phyloP scores from a whole-genome alignment of 2,329 filamentous ascomycete genomes.

The Verticillium klebahnii region DNA sequence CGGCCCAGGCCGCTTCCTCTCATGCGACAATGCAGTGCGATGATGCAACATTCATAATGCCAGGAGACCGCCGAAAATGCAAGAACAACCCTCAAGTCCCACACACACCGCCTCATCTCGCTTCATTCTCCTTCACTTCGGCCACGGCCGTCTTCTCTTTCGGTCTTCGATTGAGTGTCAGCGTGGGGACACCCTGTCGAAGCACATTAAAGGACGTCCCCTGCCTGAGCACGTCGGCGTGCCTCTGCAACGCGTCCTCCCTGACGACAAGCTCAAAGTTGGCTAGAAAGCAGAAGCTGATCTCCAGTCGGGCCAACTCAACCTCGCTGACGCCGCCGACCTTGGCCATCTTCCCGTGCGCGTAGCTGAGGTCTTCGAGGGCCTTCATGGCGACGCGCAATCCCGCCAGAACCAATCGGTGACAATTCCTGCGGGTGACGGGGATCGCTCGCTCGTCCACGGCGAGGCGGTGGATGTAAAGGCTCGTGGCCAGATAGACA shows the following conservation, averaged over 20 bases:
- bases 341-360: conserved; percentile 76
- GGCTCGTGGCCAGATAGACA: conserved; percentile 84
- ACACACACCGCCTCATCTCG: neutral
- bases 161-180: conserved; percentile 18
- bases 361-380: conserved; percentile 86
- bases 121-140: conserved; percentile 5
- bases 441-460: conserved; percentile 73
- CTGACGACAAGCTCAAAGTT: conserved; percentile 71
- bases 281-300: conserved; percentile 83
- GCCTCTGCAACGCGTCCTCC: conserved; percentile 24
- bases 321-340: conserved; percentile 82
- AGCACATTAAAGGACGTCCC: conserved; percentile 13
- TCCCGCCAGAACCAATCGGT: conserved; percentile 79
- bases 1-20: neutral
- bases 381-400: conserved; percentile 90
- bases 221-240: conserved; percentile 27
- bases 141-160: neutral
- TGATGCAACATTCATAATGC: neutral
- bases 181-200: conserved; percentile 16
- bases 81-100: neutral
- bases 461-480: conserved; percentile 81
- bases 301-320: conserved; percentile 80
- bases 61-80: neutral
- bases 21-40: neutral
- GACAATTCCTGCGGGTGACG: conserved; percentile 78